Percentiles rank a stretch among this genome's conserved stretches.
phyloP scores from a whole-genome alignment of 1,139 yeast genomes.

The Scheffersomyces illinoinensis region DNA sequence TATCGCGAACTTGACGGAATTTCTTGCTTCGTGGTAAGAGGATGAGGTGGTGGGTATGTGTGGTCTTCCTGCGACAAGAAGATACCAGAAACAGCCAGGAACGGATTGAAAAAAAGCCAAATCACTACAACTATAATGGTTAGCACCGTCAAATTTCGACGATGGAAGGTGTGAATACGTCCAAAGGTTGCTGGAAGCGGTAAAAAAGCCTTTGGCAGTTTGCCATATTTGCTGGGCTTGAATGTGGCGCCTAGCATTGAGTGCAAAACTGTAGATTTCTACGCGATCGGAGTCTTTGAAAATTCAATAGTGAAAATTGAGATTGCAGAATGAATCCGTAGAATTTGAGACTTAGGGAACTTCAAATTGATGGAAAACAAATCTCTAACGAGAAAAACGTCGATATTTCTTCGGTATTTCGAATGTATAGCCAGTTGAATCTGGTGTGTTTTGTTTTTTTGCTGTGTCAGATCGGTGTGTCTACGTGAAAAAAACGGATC shows the following conservation, averaged over 20 bases:
- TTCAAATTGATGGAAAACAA: no score
- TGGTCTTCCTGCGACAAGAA: constrained; percentile 8
- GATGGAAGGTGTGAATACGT: constrained; percentile 15
- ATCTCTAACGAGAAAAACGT: no score
- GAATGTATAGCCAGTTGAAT: no score
- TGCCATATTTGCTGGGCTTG: constrained; percentile 27
- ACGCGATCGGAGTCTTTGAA: neutral
- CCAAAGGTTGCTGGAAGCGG: constrained; percentile 39
- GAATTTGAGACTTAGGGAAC: no score
- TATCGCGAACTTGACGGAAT: constrained; percentile 51
- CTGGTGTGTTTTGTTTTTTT: no score
- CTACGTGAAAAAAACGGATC: neutral
- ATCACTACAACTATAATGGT: constrained; percentile 19
- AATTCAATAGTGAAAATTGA: constrained; percentile 5
- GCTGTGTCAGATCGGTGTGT: neutral
- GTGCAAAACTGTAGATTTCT: neutral
- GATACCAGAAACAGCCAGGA: constrained; percentile 6
- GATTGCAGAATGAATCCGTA: constrained; percentile 4
- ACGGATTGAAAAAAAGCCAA: constrained; percentile 29
- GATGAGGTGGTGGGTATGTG: constrained; percentile 35
- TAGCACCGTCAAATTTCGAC: constrained; percentile 17
- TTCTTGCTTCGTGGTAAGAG: constrained; percentile 30
- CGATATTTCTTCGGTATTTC: no score
- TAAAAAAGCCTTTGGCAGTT: constrained; percentile 20
- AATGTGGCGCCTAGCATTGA: constrained; percentile 9